These are phyloP conservation scores for Raphanus raphanistrum DNA, from an alignment of 345 rosid genomes.

Conservation along the genomic window DNA sequence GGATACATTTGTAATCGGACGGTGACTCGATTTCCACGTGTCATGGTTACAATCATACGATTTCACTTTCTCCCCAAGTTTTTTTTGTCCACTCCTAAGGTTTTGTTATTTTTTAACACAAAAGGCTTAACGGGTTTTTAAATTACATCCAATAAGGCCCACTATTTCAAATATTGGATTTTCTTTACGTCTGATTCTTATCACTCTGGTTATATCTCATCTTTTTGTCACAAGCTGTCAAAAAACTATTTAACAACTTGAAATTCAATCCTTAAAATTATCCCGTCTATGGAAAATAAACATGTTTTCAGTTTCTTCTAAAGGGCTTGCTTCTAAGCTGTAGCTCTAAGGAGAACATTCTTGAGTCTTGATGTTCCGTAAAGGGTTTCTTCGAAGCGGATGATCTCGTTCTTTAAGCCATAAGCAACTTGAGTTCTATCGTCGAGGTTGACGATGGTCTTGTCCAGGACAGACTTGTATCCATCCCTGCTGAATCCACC, in stretches of 20 bases:
- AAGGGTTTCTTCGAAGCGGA: constrained; percentile 82
- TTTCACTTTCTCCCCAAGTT: too few species aligned
- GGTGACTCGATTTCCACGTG: too few species aligned
- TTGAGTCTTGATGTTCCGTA: constrained; percentile 85
- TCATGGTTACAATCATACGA: too few species aligned
- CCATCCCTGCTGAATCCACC: constrained; percentile 91
- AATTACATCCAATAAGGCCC: too few species aligned
- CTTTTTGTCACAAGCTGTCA: background rate
- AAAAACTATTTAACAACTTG: too few species aligned
- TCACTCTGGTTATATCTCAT: too few species aligned
- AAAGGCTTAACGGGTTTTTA: too few species aligned
- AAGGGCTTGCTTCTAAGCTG: constrained; percentile 42
- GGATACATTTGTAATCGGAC: too few species aligned
- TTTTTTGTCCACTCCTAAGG: too few species aligned
- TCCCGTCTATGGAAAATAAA: constrained; percentile 22
- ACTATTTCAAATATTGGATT: too few species aligned
- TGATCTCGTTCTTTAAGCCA: constrained; percentile 87
- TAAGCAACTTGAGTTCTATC: constrained; percentile 97
- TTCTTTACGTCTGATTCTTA: too few species aligned
- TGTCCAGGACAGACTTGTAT: constrained; percentile 64
- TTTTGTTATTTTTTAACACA: too few species aligned
- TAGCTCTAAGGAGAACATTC: constrained; percentile 64
- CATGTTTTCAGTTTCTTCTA: background rate
- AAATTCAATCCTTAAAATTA: background rate
- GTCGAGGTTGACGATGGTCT: constrained; percentile 61